phyloP scores from a whole-genome alignment of 1,284 basidiomycete species.

The Cutaneotrichosporon sp. region DNA sequence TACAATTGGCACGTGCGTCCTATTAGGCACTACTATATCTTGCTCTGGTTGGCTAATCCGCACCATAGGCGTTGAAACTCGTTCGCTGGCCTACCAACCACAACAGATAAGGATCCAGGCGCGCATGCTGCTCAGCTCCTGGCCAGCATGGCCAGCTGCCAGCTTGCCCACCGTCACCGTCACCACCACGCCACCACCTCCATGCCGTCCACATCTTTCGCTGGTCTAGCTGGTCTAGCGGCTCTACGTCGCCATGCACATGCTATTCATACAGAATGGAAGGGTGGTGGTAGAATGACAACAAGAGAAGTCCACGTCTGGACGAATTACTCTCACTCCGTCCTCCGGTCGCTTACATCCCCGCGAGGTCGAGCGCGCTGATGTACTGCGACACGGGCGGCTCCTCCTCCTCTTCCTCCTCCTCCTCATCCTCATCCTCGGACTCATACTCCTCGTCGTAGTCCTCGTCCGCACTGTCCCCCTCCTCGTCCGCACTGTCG shows the following conservation, averaged over 20 bases:
- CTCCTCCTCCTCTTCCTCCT: conserved; percentile 40
- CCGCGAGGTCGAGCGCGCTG: conserved; percentile 46
- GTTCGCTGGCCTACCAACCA: neutral
- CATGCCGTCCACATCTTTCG: too few relatives aligned
- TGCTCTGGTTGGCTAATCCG: neutral
- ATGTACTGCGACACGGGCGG: conserved; percentile 46
- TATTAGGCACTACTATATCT: neutral
- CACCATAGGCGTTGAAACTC: neutral
- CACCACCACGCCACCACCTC: too few relatives aligned
- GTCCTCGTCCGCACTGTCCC: conserved; percentile 7
- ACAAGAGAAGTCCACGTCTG: neutral
- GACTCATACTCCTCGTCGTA: conserved; percentile 37
- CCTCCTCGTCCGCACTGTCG: conserved; percentile 10
- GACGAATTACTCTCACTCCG: neutral
- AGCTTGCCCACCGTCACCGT: too few relatives aligned
- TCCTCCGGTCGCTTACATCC: neutral
- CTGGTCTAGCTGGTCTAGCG: too few relatives aligned
- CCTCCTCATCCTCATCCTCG: conserved; percentile 44
- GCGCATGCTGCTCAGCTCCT: too few relatives aligned
- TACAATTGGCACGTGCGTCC: neutral
- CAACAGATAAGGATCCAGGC: neutral
- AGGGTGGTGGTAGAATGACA: neutral
- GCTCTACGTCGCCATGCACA: neutral
- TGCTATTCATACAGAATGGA: conserved; percentile 2
- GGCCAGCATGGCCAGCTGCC: too few relatives aligned